Base-by-base conservation (phyloP, 352 stramenopile species). In the Phytophthora brassicae region DNA sequence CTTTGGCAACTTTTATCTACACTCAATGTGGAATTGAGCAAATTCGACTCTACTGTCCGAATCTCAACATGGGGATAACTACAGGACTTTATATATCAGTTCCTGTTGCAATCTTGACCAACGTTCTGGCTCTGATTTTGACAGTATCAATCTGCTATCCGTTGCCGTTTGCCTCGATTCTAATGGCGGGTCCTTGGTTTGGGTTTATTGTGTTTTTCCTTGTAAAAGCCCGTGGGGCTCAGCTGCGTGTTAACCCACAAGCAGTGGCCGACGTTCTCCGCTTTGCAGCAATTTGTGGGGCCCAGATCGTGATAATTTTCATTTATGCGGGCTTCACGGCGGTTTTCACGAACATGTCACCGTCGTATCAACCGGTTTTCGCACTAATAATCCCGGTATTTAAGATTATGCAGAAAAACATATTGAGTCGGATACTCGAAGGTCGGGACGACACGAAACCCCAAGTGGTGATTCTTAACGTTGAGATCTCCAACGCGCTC, bases 401-500 rank as follows among this genome's bases (percentile, higher is more conserved):
- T 23, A 86, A 84, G 47, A 48, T 83, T 14, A 17, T 55, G 6
- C 48, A 66, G 36, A 84, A 77, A 46, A 82, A 84, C 48, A 56
- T 66, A 9, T 14, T 61, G 0, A 66, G 48, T 6, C 56, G 62
- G 3, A 53, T 70, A 17, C 62, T 70, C 1, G 28, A 41, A 14
- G 62, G 56, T 2, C 33, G 26, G 1, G 62, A 70, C 11, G 62
- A 70, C 12, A 57, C 42, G 0, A 70, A 70, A 28, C 62, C 56
- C 0, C 62, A 70, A 46, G 31, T 70, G 1, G 29, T 75, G 8
- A 62, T 70, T 12, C 53, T 75, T 8, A 72, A 68, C 8, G 43
- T 68, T 16, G 66, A 74, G 35, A 60, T 70, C 16, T 74, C 70
- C 35, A 70, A 70, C 13, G 31, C 60, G 11, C 55, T 74, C 41